These are phyloP conservation scores for Ceratobasidium sp. DNA, from an alignment of 1,284 basidiomycete genomes.

Conservation along the genomic window DNA sequence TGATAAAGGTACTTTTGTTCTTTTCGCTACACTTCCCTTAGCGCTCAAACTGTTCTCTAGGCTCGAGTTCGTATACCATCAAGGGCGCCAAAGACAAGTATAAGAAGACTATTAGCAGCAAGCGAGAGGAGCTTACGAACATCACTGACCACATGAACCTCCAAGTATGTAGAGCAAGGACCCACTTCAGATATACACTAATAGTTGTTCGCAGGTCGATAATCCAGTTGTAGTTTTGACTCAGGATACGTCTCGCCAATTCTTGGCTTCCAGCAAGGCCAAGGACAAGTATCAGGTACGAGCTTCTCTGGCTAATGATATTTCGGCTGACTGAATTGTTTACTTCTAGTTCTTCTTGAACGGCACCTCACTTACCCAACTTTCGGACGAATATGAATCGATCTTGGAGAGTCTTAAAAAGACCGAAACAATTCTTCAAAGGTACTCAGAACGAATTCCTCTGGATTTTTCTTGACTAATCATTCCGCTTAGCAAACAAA, in stretches of 20 bases:
- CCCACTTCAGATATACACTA: neutral
- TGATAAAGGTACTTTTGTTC: slow-evolving; percentile 20
- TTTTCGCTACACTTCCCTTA: neutral
- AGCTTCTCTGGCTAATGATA: slow-evolving; percentile 31
- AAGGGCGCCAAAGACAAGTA: slow-evolving; percentile 80
- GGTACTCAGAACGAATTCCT: slow-evolving; percentile 57
- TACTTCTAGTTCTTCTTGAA: slow-evolving; percentile 85
- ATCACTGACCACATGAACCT: slow-evolving; percentile 97
- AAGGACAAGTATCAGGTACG: slow-evolving; percentile 90
- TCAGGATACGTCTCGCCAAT: slow-evolving; percentile 84
- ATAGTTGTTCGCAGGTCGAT: slow-evolving; percentile 68
- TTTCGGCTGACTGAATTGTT: slow-evolving; percentile 33
- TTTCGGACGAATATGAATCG: slow-evolving; percentile 86
- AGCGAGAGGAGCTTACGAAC: slow-evolving; percentile 84
- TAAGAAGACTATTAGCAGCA: slow-evolving; percentile 76
- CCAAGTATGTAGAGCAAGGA: slow-evolving; percentile 57
- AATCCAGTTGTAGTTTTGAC: slow-evolving; percentile 96
- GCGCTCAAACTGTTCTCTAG: slow-evolving; percentile 59
- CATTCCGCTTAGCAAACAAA: slow-evolving; percentile 57
- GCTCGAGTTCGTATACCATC: slow-evolving; percentile 85
- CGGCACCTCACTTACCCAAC: slow-evolving; percentile 91
- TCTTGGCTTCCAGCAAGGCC: slow-evolving; percentile 85
- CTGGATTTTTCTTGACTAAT: slow-evolving; percentile 12
- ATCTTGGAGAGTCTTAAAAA: slow-evolving; percentile 78
- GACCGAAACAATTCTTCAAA: slow-evolving; percentile 69